Base-by-base conservation (phyloP, 257 asterid genomes). In the Prunella vulgaris region DNA sequence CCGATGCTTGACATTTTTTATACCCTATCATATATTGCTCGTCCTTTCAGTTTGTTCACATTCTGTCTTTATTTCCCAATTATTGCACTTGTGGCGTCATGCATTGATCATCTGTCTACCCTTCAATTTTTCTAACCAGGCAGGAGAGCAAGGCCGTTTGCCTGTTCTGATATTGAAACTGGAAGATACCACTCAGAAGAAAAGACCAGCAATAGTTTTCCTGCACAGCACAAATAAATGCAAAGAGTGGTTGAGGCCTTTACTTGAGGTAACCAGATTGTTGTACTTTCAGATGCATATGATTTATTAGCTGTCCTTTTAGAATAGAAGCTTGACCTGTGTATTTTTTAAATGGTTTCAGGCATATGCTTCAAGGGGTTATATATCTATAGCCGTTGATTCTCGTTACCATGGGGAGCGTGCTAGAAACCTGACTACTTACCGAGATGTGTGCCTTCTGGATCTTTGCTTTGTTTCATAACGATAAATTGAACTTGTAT, bases 401-500 rank as follows among this genome's bases (percentile, higher is more conserved):
- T 93, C 99, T 70, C 96, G 99, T 54, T 88, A 88, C 69, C 99
- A 93, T 76, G 99, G 99, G 63, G 96, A 93, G 60, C 97, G 97
- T 71, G 97, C 97, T 14, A 82, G 68, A 78, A 82, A 53, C 75
- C 35, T 83, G 76, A 87, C 97, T 3, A 93, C 96, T 72, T 93
- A 93, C 83, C 82, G 73, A 78, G 96, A 90, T 60, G 99, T 90
- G 75, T 35, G 82, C 30, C 73, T 60, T 60, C 74, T 69, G 24
- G 63, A 48, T 75, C 64, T 69, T 52, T 68, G 33, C 30, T 60
- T 60, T 56, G 40, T 69, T 69, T 49, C 49, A 57, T 28, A 15
- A 72, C 60, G 64, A 40, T 63, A 60, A 33, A 42, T 63, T 30
- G 28, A 48, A 28, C 65, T 53, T 33, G 13, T 10, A 14, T 25